Percentiles rank a stretch among this genome's conserved stretches.
Conservation (phyloP, 1,284 basidiomycete species). For the Trichosporon faecale region DNA sequence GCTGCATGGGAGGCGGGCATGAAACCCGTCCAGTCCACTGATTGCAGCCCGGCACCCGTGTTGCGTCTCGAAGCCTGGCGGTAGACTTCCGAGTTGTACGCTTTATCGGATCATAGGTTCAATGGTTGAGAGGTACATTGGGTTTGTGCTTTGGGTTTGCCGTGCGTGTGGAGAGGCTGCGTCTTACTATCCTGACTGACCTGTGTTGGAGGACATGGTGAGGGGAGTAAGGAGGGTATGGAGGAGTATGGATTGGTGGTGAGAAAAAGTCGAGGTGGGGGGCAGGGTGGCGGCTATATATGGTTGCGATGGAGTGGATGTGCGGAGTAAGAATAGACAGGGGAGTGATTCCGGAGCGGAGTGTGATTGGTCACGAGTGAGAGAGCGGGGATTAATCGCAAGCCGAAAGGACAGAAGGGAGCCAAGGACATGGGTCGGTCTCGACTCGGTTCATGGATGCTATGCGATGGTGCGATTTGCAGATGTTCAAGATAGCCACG, state of each 20-base stretch:
- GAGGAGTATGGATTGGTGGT: not conserved
- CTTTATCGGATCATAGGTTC: constrained; percentile 1
- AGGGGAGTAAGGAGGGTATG: not conserved
- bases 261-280: not conserved
- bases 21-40: not conserved
- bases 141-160: not conserved
- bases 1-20: constrained; percentile 16
- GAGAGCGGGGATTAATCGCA: not conserved
- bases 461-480: not conserved
- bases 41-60: constrained; percentile 47
- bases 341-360: not conserved
- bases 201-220: constrained; percentile 6
- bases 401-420: too few relatives aligned
- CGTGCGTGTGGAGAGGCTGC: not conserved
- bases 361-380: not conserved
- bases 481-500: not conserved
- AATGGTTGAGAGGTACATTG: not conserved
- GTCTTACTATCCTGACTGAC: constrained; percentile 5
- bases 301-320: not conserved
- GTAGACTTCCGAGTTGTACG: not conserved
- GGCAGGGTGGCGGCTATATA: not conserved
- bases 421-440: not conserved
- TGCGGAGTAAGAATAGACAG: not conserved
- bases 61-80: constrained; percentile 37
- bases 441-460: not conserved